Evolutionary conservation across 768 basidiomycete genomes (phyloP).

Genomic region (Trametes meyenii): DNA sequence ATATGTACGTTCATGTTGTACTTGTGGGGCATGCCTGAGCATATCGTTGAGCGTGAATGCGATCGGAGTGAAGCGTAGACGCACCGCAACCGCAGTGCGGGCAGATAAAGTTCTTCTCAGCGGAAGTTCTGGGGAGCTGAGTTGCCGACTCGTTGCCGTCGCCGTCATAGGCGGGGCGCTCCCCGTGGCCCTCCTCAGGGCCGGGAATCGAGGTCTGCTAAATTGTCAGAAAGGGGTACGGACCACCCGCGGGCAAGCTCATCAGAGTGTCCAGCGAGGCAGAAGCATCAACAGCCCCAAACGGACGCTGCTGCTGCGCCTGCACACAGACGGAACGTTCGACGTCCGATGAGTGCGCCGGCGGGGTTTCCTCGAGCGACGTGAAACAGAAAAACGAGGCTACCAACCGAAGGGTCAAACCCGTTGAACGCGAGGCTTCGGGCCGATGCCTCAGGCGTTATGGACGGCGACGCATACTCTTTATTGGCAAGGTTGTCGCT

Average conservation of each 20-base stretch:
- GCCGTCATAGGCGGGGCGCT: background rate
- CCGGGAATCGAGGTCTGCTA: background rate
- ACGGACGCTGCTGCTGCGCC: slow-evolving; percentile 7
- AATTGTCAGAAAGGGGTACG: background rate
- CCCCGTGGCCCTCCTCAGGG: background rate
- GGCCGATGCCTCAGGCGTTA: too few species aligned
- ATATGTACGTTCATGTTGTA: slow-evolving; percentile 14
- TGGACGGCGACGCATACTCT: too few species aligned
- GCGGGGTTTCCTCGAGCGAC: too few species aligned
- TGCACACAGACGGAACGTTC: background rate
- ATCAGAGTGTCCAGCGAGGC: background rate
- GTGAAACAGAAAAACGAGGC: too few species aligned
- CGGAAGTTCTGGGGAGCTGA: background rate
- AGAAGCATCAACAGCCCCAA: slow-evolving; percentile 3
- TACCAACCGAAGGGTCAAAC: too few species aligned
- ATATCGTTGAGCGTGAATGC: background rate
- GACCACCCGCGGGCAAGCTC: slow-evolving; percentile 3
- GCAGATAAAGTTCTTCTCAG: background rate
- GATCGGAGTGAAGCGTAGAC: background rate
- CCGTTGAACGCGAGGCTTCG: too few species aligned
- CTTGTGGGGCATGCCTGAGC: background rate
- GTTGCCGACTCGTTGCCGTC: background rate
- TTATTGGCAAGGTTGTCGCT: too few species aligned
- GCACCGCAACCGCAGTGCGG: background rate
- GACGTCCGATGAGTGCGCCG: too few species aligned